Evolutionary conservation across 2,329 filamentous ascomycete genomes (phyloP).

Genomic region (Fusarium sp.): DNA sequence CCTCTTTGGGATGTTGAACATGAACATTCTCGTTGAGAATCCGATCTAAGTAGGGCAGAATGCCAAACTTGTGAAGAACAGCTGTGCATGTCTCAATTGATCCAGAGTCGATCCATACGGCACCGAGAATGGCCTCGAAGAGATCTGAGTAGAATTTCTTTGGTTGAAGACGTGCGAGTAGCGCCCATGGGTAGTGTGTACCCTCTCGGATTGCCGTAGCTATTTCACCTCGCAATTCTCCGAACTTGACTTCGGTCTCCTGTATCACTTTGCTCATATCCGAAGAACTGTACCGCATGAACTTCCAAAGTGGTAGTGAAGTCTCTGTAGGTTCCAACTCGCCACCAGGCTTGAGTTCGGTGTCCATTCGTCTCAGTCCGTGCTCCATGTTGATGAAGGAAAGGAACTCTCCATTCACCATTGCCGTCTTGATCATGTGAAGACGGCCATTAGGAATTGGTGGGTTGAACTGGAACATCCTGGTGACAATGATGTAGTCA

Average conservation of each 20-base stretch:
- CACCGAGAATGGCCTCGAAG: conserved; percentile 83
- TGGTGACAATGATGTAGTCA: conserved; percentile 78
- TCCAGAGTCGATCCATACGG: conserved; percentile 85
- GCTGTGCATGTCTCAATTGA: conserved; percentile 69
- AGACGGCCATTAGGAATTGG: conserved; percentile 69
- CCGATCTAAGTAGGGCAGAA: conserved; percentile 73
- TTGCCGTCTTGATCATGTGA: conserved; percentile 79
- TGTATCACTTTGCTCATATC: conserved; percentile 64
- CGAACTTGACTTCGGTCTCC: conserved; percentile 61
- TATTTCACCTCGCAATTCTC: conserved; percentile 63
- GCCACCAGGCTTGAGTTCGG: conserved; percentile 30
- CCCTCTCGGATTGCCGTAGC: conserved; percentile 63
- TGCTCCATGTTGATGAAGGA: conserved; percentile 77
- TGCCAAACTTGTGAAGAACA: conserved; percentile 73
- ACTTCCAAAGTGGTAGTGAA: conserved; percentile 72
- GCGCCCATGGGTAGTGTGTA: conserved; percentile 79
- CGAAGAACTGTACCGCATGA: conserved; percentile 71
- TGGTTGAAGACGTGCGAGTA: conserved; percentile 73
- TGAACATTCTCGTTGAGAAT: conserved; percentile 71
- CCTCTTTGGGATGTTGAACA: conserved; percentile 75
- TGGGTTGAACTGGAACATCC: conserved; percentile 64
- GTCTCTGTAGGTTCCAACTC: conserved; percentile 39
- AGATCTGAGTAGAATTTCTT: conserved; percentile 88
- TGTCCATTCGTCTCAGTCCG: conserved; percentile 42
- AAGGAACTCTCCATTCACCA: conserved; percentile 85